Conservation (phyloP, 495 filamentous ascomycete species). For the Aspergillus bridgeri region DNA sequence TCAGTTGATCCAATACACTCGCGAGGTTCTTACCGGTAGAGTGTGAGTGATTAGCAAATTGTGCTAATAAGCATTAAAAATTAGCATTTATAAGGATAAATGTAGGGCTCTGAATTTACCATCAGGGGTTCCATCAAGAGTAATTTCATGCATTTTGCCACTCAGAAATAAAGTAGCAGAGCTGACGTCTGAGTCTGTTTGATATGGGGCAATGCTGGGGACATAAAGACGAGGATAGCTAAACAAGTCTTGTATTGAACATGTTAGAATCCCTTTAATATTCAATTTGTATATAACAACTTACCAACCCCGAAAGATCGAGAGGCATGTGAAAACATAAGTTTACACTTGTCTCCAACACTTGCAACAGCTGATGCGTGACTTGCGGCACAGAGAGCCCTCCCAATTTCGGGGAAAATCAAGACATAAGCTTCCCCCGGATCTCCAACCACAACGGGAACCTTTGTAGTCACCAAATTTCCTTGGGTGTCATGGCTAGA, state of each 20-base stretch:
- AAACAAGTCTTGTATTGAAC: conserved; percentile 22
- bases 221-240: conserved; percentile 32
- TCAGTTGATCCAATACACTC: conserved; percentile 23
- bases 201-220: conserved; percentile 23
- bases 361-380: conserved; percentile 19
- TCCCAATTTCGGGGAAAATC: conserved; percentile 27
- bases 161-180: conserved; percentile 30
- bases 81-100: conserved; percentile 14
- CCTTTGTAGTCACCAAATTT: conserved; percentile 22
- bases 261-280: conserved; percentile 8
- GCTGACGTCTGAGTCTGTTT: conserved; percentile 29
- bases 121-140: conserved; percentile 31
- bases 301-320: conserved; percentile 31
- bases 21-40: conserved; percentile 20
- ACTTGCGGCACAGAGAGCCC: conserved; percentile 28
- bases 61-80: conserved; percentile 23
- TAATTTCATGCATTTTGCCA: conserved; percentile 32
- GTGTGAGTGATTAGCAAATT: conserved; percentile 27
- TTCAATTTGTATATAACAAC: conserved; percentile 8
- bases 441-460: conserved; percentile 28
- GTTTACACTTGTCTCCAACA: conserved; percentile 27
- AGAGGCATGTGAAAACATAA: conserved; percentile 34
- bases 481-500: conserved; percentile 24
- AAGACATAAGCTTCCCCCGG: conserved; percentile 30
- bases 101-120: conserved; percentile 16